A percentile compares a stretch with the other conserved stretches of the same genome.
phyloP scores from a whole-genome alignment of 2,329 filamentous ascomycete species.

The Ceratocystis diversiconidia region DNA sequence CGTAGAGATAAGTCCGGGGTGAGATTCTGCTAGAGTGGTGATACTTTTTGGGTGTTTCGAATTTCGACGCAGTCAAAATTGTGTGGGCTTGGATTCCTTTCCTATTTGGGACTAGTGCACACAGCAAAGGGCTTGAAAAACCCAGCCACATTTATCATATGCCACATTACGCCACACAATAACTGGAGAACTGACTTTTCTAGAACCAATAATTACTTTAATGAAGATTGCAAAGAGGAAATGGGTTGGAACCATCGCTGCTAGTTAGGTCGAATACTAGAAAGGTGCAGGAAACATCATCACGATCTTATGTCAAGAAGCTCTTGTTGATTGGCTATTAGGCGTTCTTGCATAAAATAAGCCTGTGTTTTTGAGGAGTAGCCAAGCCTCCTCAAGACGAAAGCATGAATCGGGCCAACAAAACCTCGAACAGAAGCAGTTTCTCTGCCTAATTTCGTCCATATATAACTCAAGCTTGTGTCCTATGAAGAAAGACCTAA shows the following conservation, averaged over 20 bases:
- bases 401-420: not conserved
- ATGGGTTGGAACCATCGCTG: too few species aligned
- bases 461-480: not conserved
- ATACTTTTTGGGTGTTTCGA: constrained; percentile 16
- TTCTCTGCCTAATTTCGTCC: not conserved
- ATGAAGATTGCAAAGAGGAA: not conserved
- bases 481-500: too few species aligned
- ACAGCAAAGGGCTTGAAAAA: constrained; percentile 17
- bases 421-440: not conserved
- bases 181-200: too few species aligned
- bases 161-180: not conserved
- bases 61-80: constrained; percentile 17
- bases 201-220: not conserved
- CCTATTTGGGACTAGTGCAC: constrained; percentile 17
- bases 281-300: too few species aligned
- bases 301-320: too few species aligned
- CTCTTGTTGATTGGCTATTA: not conserved
- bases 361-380: not conserved
- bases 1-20: constrained; percentile 10
- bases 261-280: too few species aligned
- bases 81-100: constrained; percentile 15
- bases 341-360: not conserved
- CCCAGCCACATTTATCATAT: constrained; percentile 4
- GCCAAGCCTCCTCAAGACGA: not conserved
- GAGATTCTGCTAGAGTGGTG: constrained; percentile 16